Evolutionary conservation across 2,329 filamentous ascomycete genomes (phyloP).

Genomic region (Sclerotinia glacialis): DNA sequence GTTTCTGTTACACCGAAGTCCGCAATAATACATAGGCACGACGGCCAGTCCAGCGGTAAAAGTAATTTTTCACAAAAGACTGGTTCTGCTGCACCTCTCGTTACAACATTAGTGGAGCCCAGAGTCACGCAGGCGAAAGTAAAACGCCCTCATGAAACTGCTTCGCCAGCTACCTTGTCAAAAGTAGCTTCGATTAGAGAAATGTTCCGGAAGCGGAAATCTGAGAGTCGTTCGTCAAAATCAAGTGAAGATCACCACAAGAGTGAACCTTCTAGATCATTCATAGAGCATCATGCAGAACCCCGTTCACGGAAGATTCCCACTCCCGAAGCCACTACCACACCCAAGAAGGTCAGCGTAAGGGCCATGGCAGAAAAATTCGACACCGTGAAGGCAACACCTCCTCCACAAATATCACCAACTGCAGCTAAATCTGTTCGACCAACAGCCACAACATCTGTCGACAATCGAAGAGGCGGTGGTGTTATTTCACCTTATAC

Average conservation of each 20-base stretch:
- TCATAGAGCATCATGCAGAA: not conserved
- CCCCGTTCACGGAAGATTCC: not conserved
- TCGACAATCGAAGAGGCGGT: conserved; percentile 1
- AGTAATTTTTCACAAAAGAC: not conserved
- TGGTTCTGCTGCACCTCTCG: not conserved
- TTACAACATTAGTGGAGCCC: not conserved
- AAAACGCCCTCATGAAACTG: not conserved
- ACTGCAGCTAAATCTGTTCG: conserved; percentile 14
- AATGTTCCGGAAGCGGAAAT: conserved; percentile 18
- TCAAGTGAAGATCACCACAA: conserved; percentile 6
- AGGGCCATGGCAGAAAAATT: conserved; percentile 37
- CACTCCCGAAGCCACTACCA: not conserved
- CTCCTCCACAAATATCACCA: conserved; percentile 26
- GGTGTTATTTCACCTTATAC: conserved; percentile 35
- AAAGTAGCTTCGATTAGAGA: conserved; percentile 21
- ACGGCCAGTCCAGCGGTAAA: not conserved
- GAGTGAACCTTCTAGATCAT: not conserved
- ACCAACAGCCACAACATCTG: conserved; percentile 11
- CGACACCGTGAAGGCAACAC: conserved; percentile 24
- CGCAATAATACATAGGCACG: not conserved
- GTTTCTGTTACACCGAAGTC: not conserved
- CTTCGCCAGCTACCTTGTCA: conserved; percentile 12
- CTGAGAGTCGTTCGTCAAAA: conserved; percentile 10
- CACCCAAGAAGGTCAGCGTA: conserved; percentile 28
- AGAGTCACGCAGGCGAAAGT: not conserved